Percentiles rank a stretch among this genome's conserved stretches.
phyloP scores from a whole-genome alignment of 1,284 basidiomycete species.

The Pseudozyma thailandica region DNA sequence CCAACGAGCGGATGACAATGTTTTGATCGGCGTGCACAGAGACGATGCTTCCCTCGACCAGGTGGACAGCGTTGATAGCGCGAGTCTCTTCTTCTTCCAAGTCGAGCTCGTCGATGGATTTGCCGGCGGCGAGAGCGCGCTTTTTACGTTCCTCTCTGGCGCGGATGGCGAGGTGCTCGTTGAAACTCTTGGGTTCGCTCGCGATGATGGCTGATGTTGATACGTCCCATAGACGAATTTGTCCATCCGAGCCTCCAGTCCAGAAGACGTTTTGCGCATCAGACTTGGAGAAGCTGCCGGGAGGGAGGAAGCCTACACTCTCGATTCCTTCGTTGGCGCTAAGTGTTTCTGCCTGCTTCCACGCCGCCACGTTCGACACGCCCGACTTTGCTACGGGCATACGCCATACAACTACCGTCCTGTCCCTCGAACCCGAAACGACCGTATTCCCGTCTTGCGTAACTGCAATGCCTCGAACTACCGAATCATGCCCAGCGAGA shows the following conservation, averaged over 20 bases:
- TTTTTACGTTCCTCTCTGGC: constrained; percentile 5
- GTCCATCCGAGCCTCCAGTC: constrained; percentile 58
- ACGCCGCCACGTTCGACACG: constrained; percentile 8
- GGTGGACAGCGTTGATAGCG: constrained; percentile 58
- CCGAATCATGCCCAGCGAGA: constrained; percentile 59
- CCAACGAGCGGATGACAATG: constrained; percentile 76
- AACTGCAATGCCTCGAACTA: constrained; percentile 61
- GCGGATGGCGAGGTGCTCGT: constrained; percentile 20
- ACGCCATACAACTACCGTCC: constrained; percentile 58
- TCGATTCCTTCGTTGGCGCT: constrained; percentile 63
- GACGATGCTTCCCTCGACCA: constrained; percentile 72
- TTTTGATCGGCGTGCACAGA: constrained; percentile 92
- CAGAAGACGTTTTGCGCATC: constrained; percentile 35
- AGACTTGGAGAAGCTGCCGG: constrained; percentile 73
- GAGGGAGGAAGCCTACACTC: constrained; percentile 52
- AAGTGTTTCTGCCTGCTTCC: constrained; percentile 58
- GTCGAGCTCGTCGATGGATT: constrained; percentile 11
- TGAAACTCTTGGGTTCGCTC: constrained; percentile 28
- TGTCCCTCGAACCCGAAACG: constrained; percentile 58
- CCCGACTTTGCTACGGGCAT: constrained; percentile 4
- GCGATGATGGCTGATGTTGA: constrained; percentile 33
- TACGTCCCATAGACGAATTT: constrained; percentile 58
- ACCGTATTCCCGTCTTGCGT: constrained; percentile 51
- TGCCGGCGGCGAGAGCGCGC: constrained; percentile 11
- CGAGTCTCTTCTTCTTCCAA: constrained; percentile 53